Evolutionary conservation across 768 basidiomycete genomes (phyloP).

Genomic region (Pulveroboletus ravenelii): DNA sequence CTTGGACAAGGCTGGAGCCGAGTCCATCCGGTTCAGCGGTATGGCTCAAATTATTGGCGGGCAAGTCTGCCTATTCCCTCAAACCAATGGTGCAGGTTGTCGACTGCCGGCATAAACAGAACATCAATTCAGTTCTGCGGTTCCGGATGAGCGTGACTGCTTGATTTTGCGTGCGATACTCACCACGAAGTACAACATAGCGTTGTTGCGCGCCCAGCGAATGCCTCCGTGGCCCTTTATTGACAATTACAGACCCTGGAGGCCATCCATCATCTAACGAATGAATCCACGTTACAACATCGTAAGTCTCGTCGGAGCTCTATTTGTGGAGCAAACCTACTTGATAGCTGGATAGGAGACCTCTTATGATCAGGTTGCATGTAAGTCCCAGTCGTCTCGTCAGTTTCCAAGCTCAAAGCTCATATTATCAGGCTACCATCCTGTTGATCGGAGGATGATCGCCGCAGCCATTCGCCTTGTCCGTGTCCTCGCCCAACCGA

Average conservation of each 20-base stretch:
- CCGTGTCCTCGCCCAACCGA: constrained; percentile 41
- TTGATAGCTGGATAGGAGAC: constrained; percentile 42
- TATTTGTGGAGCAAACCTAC: neutral
- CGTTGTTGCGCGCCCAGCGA: neutral
- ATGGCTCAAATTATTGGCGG: constrained; percentile 23
- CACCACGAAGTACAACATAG: constrained; percentile 26
- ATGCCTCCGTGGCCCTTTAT: neutral
- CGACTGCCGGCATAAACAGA: constrained; percentile 11
- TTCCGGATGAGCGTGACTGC: constrained; percentile 23
- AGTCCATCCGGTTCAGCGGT: constrained; percentile 19
- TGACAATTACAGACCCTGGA: constrained; percentile 33
- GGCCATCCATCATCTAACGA: constrained; percentile 31
- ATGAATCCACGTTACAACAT: constrained; percentile 32
- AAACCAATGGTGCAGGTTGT: too few species aligned
- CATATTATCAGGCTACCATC: constrained; percentile 32
- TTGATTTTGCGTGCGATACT: neutral
- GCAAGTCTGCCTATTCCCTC: constrained; percentile 8
- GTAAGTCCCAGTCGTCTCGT: neutral
- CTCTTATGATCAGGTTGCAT: constrained; percentile 48
- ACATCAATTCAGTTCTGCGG: constrained; percentile 30
- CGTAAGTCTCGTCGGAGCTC: constrained; percentile 23
- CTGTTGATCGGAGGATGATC: constrained; percentile 42
- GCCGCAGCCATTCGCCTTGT: constrained; percentile 38
- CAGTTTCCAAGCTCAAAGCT: neutral
- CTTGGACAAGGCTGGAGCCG: neutral